phyloP scores from a whole-genome alignment of 768 basidiomycete genomes.

The Amanita fuliginea region DNA sequence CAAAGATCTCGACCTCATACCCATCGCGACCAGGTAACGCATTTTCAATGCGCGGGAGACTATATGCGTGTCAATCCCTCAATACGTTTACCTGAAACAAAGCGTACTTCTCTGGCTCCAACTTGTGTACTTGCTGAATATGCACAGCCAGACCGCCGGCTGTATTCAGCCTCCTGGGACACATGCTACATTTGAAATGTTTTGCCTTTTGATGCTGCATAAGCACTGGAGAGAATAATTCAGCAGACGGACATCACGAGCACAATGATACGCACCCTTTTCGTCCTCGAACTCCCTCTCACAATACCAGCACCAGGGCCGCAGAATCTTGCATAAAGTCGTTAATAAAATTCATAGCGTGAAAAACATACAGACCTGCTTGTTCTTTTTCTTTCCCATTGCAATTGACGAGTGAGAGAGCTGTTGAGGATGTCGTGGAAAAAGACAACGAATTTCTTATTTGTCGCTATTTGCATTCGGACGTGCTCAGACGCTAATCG shows the following conservation, averaged over 20 bases:
- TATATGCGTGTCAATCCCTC: conserved; percentile 13
- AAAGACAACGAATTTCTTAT: conserved; percentile 4
- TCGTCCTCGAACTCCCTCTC: conserved; percentile 99
- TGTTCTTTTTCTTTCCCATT: conserved; percentile 55
- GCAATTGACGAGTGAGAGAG: conserved; percentile 2
- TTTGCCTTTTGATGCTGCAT: conserved; percentile 99
- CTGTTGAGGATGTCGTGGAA: neutral
- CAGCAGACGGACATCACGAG: neutral
- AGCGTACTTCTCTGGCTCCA: conserved; percentile 85
- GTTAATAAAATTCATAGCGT: neutral
- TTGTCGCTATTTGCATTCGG: neutral
- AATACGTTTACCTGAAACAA: neutral
- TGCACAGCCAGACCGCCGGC: conserved; percentile 97
- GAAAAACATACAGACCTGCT: conserved; percentile 27
- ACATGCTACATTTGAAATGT: conserved; percentile 97
- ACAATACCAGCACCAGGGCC: conserved; percentile 99
- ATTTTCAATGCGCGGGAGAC: conserved; percentile 87
- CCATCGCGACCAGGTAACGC: conserved; percentile 94
- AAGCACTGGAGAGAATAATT: conserved; percentile 47
- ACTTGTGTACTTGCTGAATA: conserved; percentile 97
- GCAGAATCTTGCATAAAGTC: conserved; percentile 44
- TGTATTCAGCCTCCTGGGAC: conserved; percentile 90
- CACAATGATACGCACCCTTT: conserved; percentile 53
- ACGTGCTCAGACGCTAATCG: neutral
- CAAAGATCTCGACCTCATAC: conserved; percentile 98